Percentiles rank a stretch among this genome's conserved stretches.
Conservation (phyloP, 371 early-diverging fungal genomes). For the Scutellospora calospora region DNA sequence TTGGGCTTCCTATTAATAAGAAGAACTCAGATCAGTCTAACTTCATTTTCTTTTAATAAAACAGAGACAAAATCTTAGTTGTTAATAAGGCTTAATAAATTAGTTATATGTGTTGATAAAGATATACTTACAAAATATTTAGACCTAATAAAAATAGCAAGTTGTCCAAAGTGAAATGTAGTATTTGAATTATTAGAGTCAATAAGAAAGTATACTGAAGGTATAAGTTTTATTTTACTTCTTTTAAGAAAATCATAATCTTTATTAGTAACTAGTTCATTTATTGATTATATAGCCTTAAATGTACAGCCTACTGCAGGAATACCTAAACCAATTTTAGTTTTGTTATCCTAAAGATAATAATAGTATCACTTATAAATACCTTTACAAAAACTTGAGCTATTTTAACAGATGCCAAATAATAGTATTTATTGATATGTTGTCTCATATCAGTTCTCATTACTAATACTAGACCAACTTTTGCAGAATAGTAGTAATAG, state of each 20-base stretch:
- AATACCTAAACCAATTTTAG: conserved; percentile 5
- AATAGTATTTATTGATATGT: neutral
- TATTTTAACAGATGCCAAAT: neutral
- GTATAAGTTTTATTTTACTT: neutral
- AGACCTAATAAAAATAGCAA: neutral
- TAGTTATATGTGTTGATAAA: neutral
- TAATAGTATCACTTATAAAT: neutral
- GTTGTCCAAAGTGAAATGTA: neutral
- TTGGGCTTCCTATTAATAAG: no score
- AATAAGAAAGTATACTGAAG: neutral
- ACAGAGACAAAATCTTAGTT: neutral
- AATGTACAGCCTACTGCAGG: neutral
- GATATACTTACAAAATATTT: neutral
- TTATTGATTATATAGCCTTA: neutral
- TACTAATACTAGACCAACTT: neutral
- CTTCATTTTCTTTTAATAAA: neutral
- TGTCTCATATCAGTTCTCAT: neutral
- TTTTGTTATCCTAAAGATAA: conserved; percentile 4
- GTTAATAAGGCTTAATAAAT: neutral
- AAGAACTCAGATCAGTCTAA: neutral
- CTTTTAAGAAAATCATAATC: neutral
- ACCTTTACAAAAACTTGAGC: neutral
- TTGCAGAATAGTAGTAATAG: neutral
- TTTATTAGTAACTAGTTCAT: neutral
- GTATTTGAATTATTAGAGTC: no score